phyloP scores from a whole-genome alignment of 2,329 filamentous ascomycete genomes.

The Herpotrichia juniperi region DNA sequence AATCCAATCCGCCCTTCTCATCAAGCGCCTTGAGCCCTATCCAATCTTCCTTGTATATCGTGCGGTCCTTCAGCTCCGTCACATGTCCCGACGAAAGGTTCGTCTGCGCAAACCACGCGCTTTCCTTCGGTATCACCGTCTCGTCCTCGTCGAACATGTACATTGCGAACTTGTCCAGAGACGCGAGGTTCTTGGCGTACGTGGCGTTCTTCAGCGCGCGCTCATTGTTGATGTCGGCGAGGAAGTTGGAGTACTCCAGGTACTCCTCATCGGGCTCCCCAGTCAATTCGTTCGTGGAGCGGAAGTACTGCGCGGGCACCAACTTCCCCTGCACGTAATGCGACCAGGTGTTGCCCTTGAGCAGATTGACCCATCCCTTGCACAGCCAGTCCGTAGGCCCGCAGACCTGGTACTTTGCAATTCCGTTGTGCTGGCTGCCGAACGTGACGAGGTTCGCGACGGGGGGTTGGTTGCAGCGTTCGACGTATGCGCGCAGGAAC shows the following conservation, averaged over 20 bases:
- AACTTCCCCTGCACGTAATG: slow-evolving; percentile 76
- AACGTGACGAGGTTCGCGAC: slow-evolving; percentile 85
- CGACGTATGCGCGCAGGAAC: slow-evolving; percentile 88
- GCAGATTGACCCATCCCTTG: slow-evolving; percentile 75
- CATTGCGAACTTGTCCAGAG: slow-evolving; percentile 81
- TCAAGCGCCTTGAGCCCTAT: slow-evolving; percentile 82
- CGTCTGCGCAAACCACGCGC: slow-evolving; percentile 82
- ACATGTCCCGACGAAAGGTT: slow-evolving; percentile 68
- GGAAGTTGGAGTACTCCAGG: slow-evolving; percentile 80
- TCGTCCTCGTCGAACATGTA: slow-evolving; percentile 87
- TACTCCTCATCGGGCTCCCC: slow-evolving; percentile 66
- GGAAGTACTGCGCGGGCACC: slow-evolving; percentile 95
- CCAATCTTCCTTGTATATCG: slow-evolving; percentile 91
- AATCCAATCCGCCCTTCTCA: slow-evolving; percentile 76
- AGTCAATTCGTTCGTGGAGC: slow-evolving; percentile 66
- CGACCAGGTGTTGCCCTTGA: slow-evolving; percentile 82
- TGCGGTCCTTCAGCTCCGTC: slow-evolving; percentile 70
- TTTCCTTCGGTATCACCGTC: slow-evolving; percentile 88
- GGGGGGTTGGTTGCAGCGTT: slow-evolving; percentile 80
- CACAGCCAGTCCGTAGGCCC: slow-evolving; percentile 77
- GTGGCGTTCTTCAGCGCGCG: slow-evolving; percentile 71
- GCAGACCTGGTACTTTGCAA: slow-evolving; percentile 81
- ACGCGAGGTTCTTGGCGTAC: slow-evolving; percentile 74
- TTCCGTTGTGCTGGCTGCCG: slow-evolving; percentile 91
- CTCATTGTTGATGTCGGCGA: slow-evolving; percentile 98